Evolutionary conservation across 257 asterid genomes (phyloP).

Genomic region (Petunia secreta): DNA sequence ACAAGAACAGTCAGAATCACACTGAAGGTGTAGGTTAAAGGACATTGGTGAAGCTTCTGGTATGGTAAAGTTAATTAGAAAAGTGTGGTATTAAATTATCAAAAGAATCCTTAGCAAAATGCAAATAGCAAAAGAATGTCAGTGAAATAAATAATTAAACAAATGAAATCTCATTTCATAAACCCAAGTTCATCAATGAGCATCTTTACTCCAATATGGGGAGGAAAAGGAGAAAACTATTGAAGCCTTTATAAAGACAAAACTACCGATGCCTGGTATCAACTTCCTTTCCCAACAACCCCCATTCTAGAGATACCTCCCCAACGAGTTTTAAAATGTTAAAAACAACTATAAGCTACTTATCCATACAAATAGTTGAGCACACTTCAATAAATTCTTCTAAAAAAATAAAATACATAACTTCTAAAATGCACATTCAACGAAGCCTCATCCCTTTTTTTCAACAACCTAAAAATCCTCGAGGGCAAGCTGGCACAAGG

Average conservation of each 20-base stretch:
- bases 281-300: not conserved
- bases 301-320: not conserved
- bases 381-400: slow-evolving; percentile 12
- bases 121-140: not conserved
- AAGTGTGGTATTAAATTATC: not conserved
- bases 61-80: not conserved
- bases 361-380: slow-evolving; percentile 2
- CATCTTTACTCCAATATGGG: not conserved
- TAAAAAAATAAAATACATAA: not conserved
- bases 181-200: not conserved
- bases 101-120: not conserved
- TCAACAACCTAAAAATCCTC: too few relatives aligned
- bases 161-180: not conserved
- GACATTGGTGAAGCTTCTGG: not conserved
- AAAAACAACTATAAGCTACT: slow-evolving; percentile 1
- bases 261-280: not conserved
- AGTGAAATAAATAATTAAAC: not conserved
- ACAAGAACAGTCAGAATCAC: slow-evolving; percentile 17
- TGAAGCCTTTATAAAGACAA: not conserved
- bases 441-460: not conserved
- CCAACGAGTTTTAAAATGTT: not conserved
- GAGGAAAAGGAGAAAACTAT: not conserved
- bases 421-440: not conserved
- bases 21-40: not conserved
- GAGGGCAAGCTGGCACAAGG: too few relatives aligned